Percentiles rank a stretch among this genome's conserved stretches.
phyloP scores from a whole-genome alignment of 2,329 filamentous ascomycete species.

The Trichoderma breve region DNA sequence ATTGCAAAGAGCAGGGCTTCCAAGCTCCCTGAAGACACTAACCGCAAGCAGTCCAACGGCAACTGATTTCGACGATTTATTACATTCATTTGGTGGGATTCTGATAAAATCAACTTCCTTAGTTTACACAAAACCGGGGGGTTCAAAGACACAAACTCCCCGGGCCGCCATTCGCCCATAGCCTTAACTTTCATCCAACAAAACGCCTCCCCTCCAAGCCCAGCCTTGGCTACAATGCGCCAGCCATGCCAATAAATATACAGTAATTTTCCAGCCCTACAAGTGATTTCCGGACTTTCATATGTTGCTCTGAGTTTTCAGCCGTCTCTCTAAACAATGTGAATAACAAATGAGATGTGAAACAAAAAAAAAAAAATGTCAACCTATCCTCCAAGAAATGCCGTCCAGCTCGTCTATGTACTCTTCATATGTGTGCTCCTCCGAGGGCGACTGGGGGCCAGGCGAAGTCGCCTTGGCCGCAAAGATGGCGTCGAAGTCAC shows the following conservation, averaged over 20 bases:
- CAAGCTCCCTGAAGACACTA: constrained; percentile 49
- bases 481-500: constrained; percentile 48
- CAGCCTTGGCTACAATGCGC: constrained; percentile 13
- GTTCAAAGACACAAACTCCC: not conserved
- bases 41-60: constrained; percentile 15
- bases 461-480: constrained; percentile 27
- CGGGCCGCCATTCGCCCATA: constrained; percentile 18
- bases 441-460: constrained; percentile 26
- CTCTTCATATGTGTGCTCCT: constrained; percentile 51
- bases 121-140: constrained; percentile 7
- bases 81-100: constrained; percentile 10
- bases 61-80: constrained; percentile 7
- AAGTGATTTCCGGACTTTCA: constrained; percentile 1
- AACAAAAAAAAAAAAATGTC: not conserved
- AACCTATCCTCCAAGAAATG: constrained; percentile 43
- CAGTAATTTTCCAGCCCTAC: constrained; percentile 18
- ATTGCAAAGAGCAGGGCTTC: constrained; percentile 77
- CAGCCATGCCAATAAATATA: constrained; percentile 22
- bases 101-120: constrained; percentile 12
- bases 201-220: not conserved
- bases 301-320: not conserved
- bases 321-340: not conserved
- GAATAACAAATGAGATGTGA: not conserved
- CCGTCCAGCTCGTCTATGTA: constrained; percentile 57
- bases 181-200: constrained; percentile 14